These are phyloP conservation scores for Telopea speciosissima DNA, from an alignment of 177 flowering plant species.

Conservation along the genomic window DNA sequence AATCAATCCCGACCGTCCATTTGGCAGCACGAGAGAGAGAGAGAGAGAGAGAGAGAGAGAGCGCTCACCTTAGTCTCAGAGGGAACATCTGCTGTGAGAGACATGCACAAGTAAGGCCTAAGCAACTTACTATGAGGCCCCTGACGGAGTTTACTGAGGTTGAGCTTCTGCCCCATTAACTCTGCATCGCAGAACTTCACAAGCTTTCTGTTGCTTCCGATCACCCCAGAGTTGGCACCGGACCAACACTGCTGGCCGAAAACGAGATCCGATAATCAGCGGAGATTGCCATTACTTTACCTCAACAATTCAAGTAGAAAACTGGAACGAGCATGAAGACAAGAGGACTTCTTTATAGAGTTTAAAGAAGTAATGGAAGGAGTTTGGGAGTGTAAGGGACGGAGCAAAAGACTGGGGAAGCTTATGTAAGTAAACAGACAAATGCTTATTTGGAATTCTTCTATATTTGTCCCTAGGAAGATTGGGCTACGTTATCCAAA, in stretches of 20 bases:
- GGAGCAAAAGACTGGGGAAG: background rate
- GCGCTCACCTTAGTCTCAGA: conserved; percentile 52
- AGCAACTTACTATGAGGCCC: conserved; percentile 6
- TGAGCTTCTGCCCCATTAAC: conserved; percentile 65
- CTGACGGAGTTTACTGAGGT: conserved; percentile 6
- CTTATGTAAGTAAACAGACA: too few relatives aligned
- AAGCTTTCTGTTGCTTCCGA: conserved; percentile 23
- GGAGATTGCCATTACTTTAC: conserved; percentile 41
- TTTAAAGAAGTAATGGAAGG: too few relatives aligned
- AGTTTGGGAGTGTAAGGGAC: background rate
- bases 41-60: too few relatives aligned
- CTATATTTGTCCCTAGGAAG: conserved; percentile 13
- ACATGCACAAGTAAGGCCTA: conserved; percentile 36
- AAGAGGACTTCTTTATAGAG: too few relatives aligned
- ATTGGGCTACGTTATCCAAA: conserved; percentile 35
- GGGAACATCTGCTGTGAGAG: conserved; percentile 39
- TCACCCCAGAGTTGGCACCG: conserved; percentile 14
- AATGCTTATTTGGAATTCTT: conserved; percentile 19
- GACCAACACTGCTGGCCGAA: conserved; percentile 25
- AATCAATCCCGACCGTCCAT: background rate
- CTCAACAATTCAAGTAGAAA: conserved; percentile 5
- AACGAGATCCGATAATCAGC: conserved; percentile 47
- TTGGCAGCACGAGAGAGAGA: background rate
- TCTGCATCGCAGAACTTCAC: conserved; percentile 55
- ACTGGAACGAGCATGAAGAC: background rate